Base-by-base conservation (phyloP, 768 basidiomycete genomes). In the Panaeolus papilionaceus region DNA sequence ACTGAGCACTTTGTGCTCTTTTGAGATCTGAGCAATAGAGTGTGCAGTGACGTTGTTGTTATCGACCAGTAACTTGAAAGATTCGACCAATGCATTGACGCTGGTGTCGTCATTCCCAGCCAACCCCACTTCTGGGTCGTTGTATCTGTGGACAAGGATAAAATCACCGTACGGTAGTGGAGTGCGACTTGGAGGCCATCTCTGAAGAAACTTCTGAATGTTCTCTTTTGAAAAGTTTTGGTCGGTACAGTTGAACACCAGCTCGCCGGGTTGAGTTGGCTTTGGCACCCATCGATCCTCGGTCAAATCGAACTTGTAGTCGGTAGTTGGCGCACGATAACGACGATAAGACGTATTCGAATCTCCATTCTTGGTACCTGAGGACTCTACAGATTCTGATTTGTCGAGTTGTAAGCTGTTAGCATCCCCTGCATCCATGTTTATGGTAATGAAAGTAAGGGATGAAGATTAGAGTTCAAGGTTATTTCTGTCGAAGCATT, bases 161-260 rank as follows among this genome's bases (percentile, higher is more conserved):
- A 80, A 83, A 10, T 76, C 73, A 5, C 76, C 77, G 40, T 77
- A 77, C 8, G 69, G 63, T 6, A 65, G 37, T 38, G 79, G 78
- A 1, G 79, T 81, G 14, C 75, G 75, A 54, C 80, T 81, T 1
- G 81, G 81, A 20, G 80, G 79, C 80, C 80, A 83, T 23, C 80
- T 77, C 2, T 73, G 63, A 12, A 78, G 64, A 61, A 79, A 81
- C 5, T 73, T 44, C n/a, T 44, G 11, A 16, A 44, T 44, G 42
- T 3, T n/a, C 16, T 44, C 42, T 16, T 44, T 44, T 5, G 42
- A 44, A 16, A 44, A 44, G 18, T 18, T 44, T 16, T 44, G 16
- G 42, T 44, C 42, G 42, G 42, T 44, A 3, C 42, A 44, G 42
- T 44, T 4, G 16, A 44, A 44, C 18, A 3, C n/a, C 4, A 44